A percentile compares a stretch with the other conserved stretches of the same genome.
Conservation (phyloP, 257 asterid species). For the Echites panduratus region DNA sequence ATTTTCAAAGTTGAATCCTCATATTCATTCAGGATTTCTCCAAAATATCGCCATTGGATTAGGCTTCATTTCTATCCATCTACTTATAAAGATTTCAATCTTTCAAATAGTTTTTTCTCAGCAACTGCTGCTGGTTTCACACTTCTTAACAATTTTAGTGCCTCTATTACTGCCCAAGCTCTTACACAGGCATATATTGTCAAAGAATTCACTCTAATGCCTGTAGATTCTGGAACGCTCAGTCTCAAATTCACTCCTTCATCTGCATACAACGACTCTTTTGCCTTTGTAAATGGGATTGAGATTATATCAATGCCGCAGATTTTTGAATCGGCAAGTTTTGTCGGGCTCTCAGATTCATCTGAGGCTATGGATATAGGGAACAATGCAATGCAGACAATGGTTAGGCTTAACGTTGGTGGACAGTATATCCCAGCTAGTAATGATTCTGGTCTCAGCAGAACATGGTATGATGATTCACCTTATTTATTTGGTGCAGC, state of each 20-base stretch:
- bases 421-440: constrained; percentile 46
- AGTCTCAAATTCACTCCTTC: constrained; percentile 57
- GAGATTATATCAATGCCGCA: constrained; percentile 61
- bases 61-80: constrained; percentile 77
- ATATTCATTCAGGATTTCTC: constrained; percentile 36
- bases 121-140: constrained; percentile 36
- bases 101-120: constrained; percentile 39
- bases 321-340: constrained; percentile 34
- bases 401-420: constrained; percentile 64
- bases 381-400: constrained; percentile 39
- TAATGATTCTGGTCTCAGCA: constrained; percentile 35
- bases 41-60: constrained; percentile 45
- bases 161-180: constrained; percentile 45
- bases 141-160: constrained; percentile 63
- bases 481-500: constrained; percentile 62
- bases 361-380: constrained; percentile 25
- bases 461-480: constrained; percentile 68
- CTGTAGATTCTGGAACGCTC: constrained; percentile 24
- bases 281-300: constrained; percentile 70
- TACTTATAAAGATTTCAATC: constrained; percentile 26
- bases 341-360: constrained; percentile 31
- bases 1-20: constrained; percentile 41
- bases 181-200: constrained; percentile 54
- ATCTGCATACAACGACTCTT: constrained; percentile 19
- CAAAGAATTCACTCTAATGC: constrained; percentile 38